Percentiles rank a stretch among this genome's conserved stretches.
Conservation (phyloP, 805 yeast species). For the Hanseniaspora clermontiae region DNA sequence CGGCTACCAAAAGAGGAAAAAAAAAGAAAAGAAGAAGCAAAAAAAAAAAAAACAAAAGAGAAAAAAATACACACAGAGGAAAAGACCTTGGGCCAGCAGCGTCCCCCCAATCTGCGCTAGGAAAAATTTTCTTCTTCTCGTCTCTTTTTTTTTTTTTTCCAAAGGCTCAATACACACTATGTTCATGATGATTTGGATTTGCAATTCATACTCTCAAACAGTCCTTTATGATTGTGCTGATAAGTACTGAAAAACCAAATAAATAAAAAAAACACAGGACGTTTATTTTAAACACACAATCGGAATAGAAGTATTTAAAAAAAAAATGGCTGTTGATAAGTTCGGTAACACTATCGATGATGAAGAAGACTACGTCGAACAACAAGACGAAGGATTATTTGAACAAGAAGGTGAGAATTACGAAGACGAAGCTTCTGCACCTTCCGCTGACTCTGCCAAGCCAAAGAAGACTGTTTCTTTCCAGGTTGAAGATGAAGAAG, state of each 20-base stretch:
- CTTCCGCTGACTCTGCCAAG: conserved; percentile 22
- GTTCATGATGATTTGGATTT: no score
- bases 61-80: no score
- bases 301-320: neutral
- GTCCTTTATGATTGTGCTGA: no score
- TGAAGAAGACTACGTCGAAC: conserved; percentile 26
- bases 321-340: conserved; percentile 14
- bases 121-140: no score
- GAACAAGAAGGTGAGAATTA: conserved; percentile 17
- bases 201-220: no score
- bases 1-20: neutral
- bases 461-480: conserved; percentile 70
- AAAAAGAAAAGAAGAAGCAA: neutral
- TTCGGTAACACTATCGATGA: conserved; percentile 22
- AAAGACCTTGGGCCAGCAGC: no score
- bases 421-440: conserved; percentile 31
- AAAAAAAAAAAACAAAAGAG: no score
- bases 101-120: no score
- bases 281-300: neutral
- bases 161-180: no score
- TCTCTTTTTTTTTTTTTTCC: no score
- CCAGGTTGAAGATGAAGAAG: conserved; percentile 44
- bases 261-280: neutral
- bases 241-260: neutral
- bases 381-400: conserved; percentile 29